Evolutionary conservation across 1,139 yeast genomes (phyloP).

Genomic region (Magnusiomyces suaveolens): DNA sequence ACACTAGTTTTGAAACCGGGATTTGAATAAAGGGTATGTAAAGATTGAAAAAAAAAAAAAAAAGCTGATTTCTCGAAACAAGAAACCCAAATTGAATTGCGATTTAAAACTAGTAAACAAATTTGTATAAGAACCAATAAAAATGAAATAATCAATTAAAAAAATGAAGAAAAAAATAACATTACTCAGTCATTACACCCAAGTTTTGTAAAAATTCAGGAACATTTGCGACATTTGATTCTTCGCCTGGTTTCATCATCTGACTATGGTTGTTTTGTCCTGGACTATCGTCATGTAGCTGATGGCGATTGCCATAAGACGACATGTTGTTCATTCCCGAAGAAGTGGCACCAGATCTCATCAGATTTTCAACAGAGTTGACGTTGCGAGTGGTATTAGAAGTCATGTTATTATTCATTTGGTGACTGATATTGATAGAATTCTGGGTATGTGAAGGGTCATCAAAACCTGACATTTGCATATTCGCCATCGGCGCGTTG

Average conservation of each 20-base stretch:
- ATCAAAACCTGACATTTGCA: not conserved
- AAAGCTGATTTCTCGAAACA: not conserved
- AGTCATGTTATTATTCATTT: not conserved
- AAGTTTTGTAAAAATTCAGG: constrained; percentile 11
- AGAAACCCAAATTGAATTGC: not conserved
- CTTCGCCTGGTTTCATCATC: not conserved
- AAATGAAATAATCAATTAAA: no score
- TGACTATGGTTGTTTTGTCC: not conserved
- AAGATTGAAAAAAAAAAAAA: no score
- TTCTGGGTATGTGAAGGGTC: not conserved
- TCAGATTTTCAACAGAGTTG: not conserved
- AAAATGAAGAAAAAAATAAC: not conserved
- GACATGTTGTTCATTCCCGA: not conserved
- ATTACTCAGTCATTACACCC: constrained; percentile 6
- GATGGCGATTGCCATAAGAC: not conserved
- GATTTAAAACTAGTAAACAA: no score
- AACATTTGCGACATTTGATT: not conserved
- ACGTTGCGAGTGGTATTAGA: not conserved
- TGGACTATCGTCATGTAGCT: not conserved
- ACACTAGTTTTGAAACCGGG: not conserved
- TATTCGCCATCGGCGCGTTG: not conserved
- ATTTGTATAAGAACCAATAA: no score
- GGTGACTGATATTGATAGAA: not conserved
- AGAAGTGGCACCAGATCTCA: not conserved
- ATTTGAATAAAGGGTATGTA: not conserved